Percentiles rank a stretch among this genome's conserved stretches.
phyloP scores from a whole-genome alignment of 768 basidiomycete genomes.

The Tubosaeta sp. region DNA sequence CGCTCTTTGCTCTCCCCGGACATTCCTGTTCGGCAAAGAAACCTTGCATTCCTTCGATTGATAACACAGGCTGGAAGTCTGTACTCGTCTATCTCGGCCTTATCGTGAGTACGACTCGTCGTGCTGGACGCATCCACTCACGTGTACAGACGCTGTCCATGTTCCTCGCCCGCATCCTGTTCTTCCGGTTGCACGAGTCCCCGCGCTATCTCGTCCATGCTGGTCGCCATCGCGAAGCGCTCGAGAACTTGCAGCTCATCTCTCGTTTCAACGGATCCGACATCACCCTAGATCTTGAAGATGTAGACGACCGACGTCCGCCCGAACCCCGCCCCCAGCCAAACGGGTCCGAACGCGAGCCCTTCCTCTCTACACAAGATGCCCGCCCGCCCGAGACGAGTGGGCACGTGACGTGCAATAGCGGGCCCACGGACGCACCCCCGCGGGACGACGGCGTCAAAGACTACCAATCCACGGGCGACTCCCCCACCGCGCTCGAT shows the following conservation, averaged over 20 bases:
- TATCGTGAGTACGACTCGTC: constrained; percentile 58
- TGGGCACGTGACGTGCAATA: neutral
- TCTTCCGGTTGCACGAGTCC: constrained; percentile 93
- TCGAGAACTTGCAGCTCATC: constrained; percentile 79
- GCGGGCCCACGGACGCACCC: constrained; percentile 2
- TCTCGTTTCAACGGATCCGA: constrained; percentile 81
- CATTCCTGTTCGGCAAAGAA: constrained; percentile 54
- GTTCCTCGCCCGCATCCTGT: constrained; percentile 81
- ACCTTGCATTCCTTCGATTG: constrained; percentile 58
- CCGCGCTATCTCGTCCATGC: constrained; percentile 90
- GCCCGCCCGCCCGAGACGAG: constrained; percentile 14
- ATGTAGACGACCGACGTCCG: constrained; percentile 52
- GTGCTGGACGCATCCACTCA: constrained; percentile 3
- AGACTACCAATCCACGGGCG: constrained; percentile 27
- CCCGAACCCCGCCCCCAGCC: constrained; percentile 15
- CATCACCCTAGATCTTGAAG: constrained; percentile 60
- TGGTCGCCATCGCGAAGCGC: constrained; percentile 78
- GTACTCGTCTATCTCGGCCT: constrained; percentile 73
- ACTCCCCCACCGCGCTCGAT: constrained; percentile 29
- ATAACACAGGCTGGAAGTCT: constrained; percentile 89
- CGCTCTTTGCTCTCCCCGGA: constrained; percentile 72
- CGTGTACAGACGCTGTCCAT: constrained; percentile 70
- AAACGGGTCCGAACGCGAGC: constrained; percentile 22
- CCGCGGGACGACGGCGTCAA: constrained; percentile 18
- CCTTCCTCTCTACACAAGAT: constrained; percentile 24